A percentile compares a stretch with the other conserved stretches of the same genome.
Conservation (phyloP, 352 stramenopile genomes). For the Phytophthora constricta region DNA sequence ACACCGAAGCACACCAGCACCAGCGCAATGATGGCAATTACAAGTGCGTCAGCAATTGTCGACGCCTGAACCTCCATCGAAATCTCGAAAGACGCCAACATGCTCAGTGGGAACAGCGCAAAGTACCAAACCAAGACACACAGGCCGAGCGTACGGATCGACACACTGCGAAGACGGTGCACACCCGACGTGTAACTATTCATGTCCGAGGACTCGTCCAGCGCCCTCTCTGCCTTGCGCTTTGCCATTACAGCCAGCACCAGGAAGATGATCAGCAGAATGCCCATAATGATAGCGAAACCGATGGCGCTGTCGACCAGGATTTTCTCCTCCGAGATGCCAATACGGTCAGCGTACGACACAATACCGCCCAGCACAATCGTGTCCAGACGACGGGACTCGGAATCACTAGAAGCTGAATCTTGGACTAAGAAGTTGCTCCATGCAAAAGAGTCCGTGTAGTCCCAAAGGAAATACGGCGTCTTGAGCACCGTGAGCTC, state of each 20-base stretch:
- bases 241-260: slow-evolving; percentile 59
- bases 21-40: slow-evolving; percentile 53
- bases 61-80: slow-evolving; percentile 63
- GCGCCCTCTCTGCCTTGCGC: slow-evolving; percentile 51
- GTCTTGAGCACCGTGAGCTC: slow-evolving; percentile 68
- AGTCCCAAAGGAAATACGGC: slow-evolving; percentile 73
- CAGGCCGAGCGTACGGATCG: slow-evolving; percentile 65
- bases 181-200: slow-evolving; percentile 48
- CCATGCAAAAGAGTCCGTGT: slow-evolving; percentile 76
- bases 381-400: slow-evolving; percentile 56
- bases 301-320: slow-evolving; percentile 41
- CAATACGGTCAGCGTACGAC: slow-evolving; percentile 63
- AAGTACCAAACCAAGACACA: slow-evolving; percentile 74
- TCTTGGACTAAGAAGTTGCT: slow-evolving; percentile 64
- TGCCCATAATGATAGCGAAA: slow-evolving; percentile 54
- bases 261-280: slow-evolving; percentile 58
- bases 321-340: slow-evolving; percentile 54
- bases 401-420: slow-evolving; percentile 11
- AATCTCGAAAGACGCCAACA: slow-evolving; percentile 72
- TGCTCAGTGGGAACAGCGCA: slow-evolving; percentile 62
- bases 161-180: slow-evolving; percentile 61
- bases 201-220: slow-evolving; percentile 46
- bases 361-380: slow-evolving; percentile 64
- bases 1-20: slow-evolving; percentile 54
- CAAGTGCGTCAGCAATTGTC: slow-evolving; percentile 31